A percentile compares a stretch with the other conserved stretches of the same genome.
Evolutionary conservation across 2,329 filamentous ascomycete species (phyloP).

Genomic region (Macrophomina pseudophaseolina): DNA sequence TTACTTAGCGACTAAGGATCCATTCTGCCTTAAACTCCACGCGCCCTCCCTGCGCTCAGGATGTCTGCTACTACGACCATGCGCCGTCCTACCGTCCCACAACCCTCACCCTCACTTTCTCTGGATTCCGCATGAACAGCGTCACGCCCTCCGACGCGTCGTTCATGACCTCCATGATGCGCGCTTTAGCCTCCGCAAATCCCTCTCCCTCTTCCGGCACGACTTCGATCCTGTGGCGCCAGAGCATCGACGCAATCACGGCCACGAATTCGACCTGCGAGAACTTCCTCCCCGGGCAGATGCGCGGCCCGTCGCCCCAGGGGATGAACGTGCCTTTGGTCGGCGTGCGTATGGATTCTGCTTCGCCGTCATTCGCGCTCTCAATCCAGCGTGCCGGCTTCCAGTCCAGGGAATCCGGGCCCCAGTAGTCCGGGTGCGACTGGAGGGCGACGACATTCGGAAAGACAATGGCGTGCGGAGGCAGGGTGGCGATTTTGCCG

Average conservation of each 20-base stretch:
- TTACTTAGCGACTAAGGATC: background rate
- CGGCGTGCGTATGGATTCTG: background rate
- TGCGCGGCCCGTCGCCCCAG: constrained; percentile 39
- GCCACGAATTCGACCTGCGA: constrained; percentile 46
- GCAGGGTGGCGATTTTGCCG: background rate
- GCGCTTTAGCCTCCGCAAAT: constrained; percentile 24
- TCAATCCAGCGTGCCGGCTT: background rate
- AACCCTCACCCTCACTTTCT: constrained; percentile 3
- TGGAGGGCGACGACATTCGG: constrained; percentile 18
- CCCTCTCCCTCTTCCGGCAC: constrained; percentile 27
- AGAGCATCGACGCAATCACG: constrained; percentile 34
- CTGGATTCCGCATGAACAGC: constrained; percentile 7
- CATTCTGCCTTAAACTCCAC: background rate
- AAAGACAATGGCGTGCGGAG: background rate
- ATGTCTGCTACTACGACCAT: too few species aligned
- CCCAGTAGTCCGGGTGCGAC: constrained; percentile 14
- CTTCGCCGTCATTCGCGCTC: background rate
- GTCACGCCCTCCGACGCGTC: constrained; percentile 16
- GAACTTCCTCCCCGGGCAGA: constrained; percentile 43
- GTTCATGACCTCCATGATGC: constrained; percentile 27
- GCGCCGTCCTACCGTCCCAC: background rate
- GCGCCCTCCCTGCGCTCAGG: background rate
- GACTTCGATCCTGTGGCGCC: constrained; percentile 30
- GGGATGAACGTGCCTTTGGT: constrained; percentile 32
- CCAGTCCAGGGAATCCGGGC: constrained; percentile 12